A percentile compares a stretch with the other conserved stretches of the same genome.
These are phyloP conservation scores for Pelargonium australe DNA, from an alignment of 441 rosid species.

Conservation along the genomic window DNA sequence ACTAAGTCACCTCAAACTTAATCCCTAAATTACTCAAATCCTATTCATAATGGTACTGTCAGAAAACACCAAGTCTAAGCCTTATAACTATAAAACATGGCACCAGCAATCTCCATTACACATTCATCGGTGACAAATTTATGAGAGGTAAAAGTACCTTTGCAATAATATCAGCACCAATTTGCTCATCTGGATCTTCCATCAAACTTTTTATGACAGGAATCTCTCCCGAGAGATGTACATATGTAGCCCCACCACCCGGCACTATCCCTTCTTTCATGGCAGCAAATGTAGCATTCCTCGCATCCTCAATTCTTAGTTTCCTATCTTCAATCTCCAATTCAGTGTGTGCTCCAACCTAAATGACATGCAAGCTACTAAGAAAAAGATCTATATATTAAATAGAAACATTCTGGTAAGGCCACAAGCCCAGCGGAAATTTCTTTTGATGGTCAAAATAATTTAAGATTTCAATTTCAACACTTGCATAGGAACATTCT, in stretches of 20 bases:
- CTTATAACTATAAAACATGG: no score
- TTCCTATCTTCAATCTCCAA: slow-evolving; percentile 80
- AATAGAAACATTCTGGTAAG: background rate
- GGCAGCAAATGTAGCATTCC: slow-evolving; percentile 84
- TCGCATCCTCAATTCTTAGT: slow-evolving; percentile 78
- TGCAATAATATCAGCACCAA: slow-evolving; percentile 69
- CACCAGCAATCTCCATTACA: no score
- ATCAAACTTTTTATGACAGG: slow-evolving; percentile 38
- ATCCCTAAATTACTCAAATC: no score
- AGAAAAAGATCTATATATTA: background rate
- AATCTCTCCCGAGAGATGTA: slow-evolving; percentile 54
- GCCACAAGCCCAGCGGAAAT: background rate
- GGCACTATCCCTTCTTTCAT: slow-evolving; percentile 85
- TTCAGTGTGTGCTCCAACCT: slow-evolving; percentile 88
- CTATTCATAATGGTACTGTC: no score
- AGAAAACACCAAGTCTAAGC: no score
- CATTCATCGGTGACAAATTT: no score
- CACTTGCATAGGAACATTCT: background rate
- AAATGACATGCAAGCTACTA: slow-evolving; percentile 15
- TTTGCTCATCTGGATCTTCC: slow-evolving; percentile 56
- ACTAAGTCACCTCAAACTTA: no score
- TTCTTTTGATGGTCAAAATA: background rate
- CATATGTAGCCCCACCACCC: slow-evolving; percentile 72
- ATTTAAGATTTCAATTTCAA: background rate
- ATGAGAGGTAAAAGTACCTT: slow-evolving; percentile 28